Base-by-base conservation (phyloP, 2,329 filamentous ascomycete genomes). In the Hymenoscyphus albidus region DNA sequence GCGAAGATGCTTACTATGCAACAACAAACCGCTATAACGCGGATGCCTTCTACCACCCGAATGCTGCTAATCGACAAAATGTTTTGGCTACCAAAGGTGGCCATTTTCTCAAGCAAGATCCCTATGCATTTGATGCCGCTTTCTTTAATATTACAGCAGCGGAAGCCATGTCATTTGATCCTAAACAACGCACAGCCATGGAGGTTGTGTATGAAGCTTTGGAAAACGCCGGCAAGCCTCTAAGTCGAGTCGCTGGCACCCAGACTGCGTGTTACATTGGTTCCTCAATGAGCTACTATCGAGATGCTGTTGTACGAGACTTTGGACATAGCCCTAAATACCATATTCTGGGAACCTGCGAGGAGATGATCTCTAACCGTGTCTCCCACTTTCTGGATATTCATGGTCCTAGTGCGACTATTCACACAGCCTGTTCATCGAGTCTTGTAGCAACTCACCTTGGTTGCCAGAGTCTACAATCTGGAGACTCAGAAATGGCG, bases 351-450 rank as follows among this genome's bases (percentile, higher is more conserved):
- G 78, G 79, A 1, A 70, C 68, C 1, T 70, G 65, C 1, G 59
- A 68, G 9, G 71, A 70, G 2, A 82, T 85, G 64, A 77, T 84
- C 73, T 70, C 83, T 7, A 85, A 85, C 69, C 78, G 83, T 0
- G 78, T 86, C n/a, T 84, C 82, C 0, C 82, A 85, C 70, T 80
- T 78, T 63, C 84, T 82, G 71, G 79, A 86, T 68, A 74, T 86
- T 1, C 69, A 61, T 1, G 77, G 77, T 0, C 81, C 83, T 1
- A 84, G 82, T 68, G 78, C 85, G 72, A 84, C 81, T 0, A 72
- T 86, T 14, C 82, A 86, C 61, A 85, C 84, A 1, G 83, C 82
- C 31, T 86, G 84, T 72, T 85, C 81, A 39, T 81, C 80, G 5
- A 83, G 81, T 59, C 75, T 86, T 22, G 79, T 84, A 2, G 80